These are phyloP conservation scores for Alternaria arborescens DNA, from an alignment of 2,329 filamentous ascomycete genomes.

Conservation along the genomic window DNA sequence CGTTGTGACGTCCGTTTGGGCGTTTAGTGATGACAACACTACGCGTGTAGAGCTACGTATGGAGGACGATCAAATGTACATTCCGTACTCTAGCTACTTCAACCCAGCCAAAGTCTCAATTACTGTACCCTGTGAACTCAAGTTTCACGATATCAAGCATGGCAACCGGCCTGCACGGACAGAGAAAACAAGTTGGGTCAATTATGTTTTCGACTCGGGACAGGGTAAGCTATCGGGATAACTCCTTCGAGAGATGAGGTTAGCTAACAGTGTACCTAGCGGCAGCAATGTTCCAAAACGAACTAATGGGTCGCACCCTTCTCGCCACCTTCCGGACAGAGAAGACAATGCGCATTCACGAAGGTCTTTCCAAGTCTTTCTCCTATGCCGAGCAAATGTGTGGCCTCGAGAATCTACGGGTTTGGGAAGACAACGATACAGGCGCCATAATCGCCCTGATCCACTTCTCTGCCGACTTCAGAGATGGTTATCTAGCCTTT, in stretches of 20 bases:
- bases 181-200: constrained; percentile 56
- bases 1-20: constrained; percentile 57
- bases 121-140: constrained; percentile 49
- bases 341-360: constrained; percentile 56
- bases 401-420: constrained; percentile 57
- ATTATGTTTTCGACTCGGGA: constrained; percentile 53
- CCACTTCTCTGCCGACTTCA: constrained; percentile 56
- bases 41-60: constrained; percentile 56
- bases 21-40: constrained; percentile 53
- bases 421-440: constrained; percentile 57
- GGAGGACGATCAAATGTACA: constrained; percentile 51
- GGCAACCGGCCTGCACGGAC: constrained; percentile 45
- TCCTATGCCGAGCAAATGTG: constrained; percentile 60
- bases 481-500: constrained; percentile 55
- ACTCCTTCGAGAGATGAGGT: background rate
- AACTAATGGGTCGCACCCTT: constrained; percentile 56
- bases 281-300: constrained; percentile 56
- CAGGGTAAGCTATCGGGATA: constrained; percentile 27
- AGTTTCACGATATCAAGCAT: constrained; percentile 51
- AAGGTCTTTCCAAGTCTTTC: constrained; percentile 53
- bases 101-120: constrained; percentile 55
- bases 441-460: constrained; percentile 56
- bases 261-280: constrained; percentile 25
- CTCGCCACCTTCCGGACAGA: constrained; percentile 54
- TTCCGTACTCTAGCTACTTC: constrained; percentile 58